Percentiles rank a stretch among this genome's conserved stretches.
These are phyloP conservation scores for Rhynchosporium graminicola DNA, from an alignment of 2,329 filamentous ascomycete species.

Conservation along the genomic window DNA sequence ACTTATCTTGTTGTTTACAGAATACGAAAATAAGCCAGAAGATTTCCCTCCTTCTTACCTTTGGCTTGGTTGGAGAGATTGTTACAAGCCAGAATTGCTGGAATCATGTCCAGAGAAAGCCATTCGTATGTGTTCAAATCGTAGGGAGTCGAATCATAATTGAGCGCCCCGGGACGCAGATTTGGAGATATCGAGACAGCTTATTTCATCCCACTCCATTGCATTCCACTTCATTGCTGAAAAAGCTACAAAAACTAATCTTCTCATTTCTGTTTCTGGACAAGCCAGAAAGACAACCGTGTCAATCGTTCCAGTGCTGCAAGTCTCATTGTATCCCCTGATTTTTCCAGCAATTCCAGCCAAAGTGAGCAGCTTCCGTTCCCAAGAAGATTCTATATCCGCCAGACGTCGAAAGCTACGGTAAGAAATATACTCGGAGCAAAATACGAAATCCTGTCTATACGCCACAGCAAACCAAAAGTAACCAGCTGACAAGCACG, in stretches of 20 bases:
- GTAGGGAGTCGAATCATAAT: too few relatives aligned
- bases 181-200: background rate
- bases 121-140: too few relatives aligned
- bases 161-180: too few relatives aligned
- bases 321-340: too few relatives aligned
- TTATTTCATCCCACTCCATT: background rate
- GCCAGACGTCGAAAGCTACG: background rate
- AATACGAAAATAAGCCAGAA: too few relatives aligned
- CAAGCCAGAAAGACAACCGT: background rate
- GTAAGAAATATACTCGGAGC: background rate
- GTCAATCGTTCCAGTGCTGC: background rate
- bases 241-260: background rate
- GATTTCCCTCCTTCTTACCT: too few relatives aligned
- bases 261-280: background rate
- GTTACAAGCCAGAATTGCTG: too few relatives aligned
- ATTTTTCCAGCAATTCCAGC: background rate
- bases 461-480: background rate
- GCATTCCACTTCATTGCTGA: background rate
- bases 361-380: background rate
- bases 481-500: slow-evolving; percentile 2
- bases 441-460: background rate
- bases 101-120: too few relatives aligned
- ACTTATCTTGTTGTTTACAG: too few relatives aligned
- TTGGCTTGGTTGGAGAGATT: too few relatives aligned
- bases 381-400: background rate